Base-by-base conservation (phyloP, 345 rosid species). In the Carallia brachiata region DNA sequence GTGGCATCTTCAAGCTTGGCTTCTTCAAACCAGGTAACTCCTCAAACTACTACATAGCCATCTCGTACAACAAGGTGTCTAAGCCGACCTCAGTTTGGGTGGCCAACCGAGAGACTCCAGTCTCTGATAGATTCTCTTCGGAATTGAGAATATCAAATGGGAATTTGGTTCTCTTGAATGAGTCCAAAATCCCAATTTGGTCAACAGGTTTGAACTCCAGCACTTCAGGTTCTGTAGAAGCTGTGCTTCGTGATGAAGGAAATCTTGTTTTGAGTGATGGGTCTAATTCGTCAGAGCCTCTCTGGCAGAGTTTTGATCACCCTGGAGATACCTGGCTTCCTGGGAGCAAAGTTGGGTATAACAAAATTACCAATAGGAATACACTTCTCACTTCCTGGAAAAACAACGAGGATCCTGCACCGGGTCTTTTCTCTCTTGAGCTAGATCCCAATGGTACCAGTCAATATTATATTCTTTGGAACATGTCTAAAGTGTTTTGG, bases 231-330 rank as follows among this genome's bases (percentile, higher is more conserved):
- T 34, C 83, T 4, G 48, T 57, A 6, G 78, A 81, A 37, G 96
- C 91, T 3, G 81, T 84, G 8, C 89, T 92, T 17, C 61, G 1
- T 28, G 91, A 87, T 48, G 34, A 72, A 6, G 96, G 96, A 32
- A 90, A 92, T 79, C 83, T 92, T 54, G 85, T 87, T 59, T 65
- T 92, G 63, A 79, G 75, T 74, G 74, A 70, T 28, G 75, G 69
- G 28, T 61, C 77, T 2, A 58, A 64, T 73, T 64, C 75, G 6
- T 71, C 85, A 5, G 32, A 6, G 32, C 34, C 27, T 0, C 71
- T 86, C 12, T 93, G 98, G 98, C 88, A 89, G 83, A 89, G 97
- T 75, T 84, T 89, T 58, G 96, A 93, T 60, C 75, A 83, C 52
- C 98, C 88, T 0, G 71, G 82, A 1, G 1, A 85, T 76, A 89